phyloP scores from a whole-genome alignment of 345 rosid species.

The Erodium maritimum region DNA sequence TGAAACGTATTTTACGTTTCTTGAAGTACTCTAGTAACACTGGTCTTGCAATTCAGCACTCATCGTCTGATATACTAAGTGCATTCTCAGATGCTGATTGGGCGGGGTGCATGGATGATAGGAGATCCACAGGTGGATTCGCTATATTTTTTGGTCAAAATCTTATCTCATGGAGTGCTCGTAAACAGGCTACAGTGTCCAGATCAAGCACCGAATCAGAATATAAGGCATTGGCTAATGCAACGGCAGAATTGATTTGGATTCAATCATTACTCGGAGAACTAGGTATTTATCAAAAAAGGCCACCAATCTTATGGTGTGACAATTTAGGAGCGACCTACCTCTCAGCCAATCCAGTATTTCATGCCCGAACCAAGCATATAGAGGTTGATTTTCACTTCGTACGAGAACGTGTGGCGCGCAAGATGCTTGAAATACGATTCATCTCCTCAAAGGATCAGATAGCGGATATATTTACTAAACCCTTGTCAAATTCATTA shows the following conservation, averaged over 20 bases:
- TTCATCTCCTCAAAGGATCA: neutral
- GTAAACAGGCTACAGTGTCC: neutral
- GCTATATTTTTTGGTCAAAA: slow-evolving; percentile 1
- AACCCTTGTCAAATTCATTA: neutral
- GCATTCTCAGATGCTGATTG: neutral
- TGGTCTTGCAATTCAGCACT: neutral
- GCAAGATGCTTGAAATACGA: fast-evolving
- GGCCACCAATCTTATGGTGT: neutral
- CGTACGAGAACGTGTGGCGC: neutral
- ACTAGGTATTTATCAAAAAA: neutral
- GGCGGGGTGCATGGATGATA: neutral
- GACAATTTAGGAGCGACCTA: slow-evolving; percentile 6
- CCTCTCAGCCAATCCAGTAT: neutral
- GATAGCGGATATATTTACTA: neutral
- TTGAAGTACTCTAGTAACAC: neutral
- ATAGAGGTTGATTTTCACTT: slow-evolving; percentile 2
- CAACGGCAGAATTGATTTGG: neutral
- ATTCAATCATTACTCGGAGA: neutral
- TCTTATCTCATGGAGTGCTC: slow-evolving; percentile 1
- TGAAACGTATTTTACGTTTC: neutral
- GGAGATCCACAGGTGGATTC: neutral
- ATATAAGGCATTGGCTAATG: neutral
- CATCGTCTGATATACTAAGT: neutral
- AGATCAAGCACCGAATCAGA: neutral
- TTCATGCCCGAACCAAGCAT: neutral